Percentiles rank a stretch among this genome's conserved stretches.
These are phyloP conservation scores for Gentiana straminea DNA, from an alignment of 257 asterid genomes.

Conservation along the genomic window DNA sequence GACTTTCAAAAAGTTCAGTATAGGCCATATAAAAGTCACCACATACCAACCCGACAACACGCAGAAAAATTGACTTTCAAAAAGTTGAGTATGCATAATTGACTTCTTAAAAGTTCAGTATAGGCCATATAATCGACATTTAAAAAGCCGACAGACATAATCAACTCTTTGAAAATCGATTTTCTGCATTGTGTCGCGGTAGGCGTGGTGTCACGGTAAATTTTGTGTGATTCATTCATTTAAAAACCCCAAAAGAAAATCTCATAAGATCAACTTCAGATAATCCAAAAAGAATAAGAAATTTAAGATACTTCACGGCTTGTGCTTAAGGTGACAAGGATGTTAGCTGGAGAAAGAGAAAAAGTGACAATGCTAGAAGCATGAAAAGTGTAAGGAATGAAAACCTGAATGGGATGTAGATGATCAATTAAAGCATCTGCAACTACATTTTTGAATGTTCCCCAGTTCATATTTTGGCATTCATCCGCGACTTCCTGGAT, in stretches of 20 bases:
- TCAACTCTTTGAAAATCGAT: no score
- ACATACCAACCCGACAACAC: no score
- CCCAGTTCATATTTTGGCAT: constrained; percentile 88
- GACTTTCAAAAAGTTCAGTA: no score
- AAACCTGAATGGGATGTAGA: constrained; percentile 89
- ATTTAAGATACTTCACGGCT: background rate
- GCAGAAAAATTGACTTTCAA: no score
- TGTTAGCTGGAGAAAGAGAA: background rate
- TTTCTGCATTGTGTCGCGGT: no score
- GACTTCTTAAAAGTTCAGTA: no score
- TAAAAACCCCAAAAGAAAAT: background rate
- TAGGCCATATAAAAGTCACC: no score
- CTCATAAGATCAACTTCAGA: background rate
- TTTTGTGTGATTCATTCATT: no score
- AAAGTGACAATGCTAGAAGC: background rate
- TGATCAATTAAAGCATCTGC: constrained; percentile 82
- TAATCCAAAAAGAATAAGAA: background rate
- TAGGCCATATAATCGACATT: no score
- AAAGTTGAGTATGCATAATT: no score
- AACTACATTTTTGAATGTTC: constrained; percentile 65
- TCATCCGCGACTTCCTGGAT: constrained; percentile 79
- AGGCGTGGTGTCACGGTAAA: no score
- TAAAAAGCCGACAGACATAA: no score
- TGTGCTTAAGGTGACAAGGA: background rate
- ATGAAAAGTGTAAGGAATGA: constrained; percentile 1